Conservation (phyloP, 2,329 filamentous ascomycete species). For the Dryadomyces sulphureus region DNA sequence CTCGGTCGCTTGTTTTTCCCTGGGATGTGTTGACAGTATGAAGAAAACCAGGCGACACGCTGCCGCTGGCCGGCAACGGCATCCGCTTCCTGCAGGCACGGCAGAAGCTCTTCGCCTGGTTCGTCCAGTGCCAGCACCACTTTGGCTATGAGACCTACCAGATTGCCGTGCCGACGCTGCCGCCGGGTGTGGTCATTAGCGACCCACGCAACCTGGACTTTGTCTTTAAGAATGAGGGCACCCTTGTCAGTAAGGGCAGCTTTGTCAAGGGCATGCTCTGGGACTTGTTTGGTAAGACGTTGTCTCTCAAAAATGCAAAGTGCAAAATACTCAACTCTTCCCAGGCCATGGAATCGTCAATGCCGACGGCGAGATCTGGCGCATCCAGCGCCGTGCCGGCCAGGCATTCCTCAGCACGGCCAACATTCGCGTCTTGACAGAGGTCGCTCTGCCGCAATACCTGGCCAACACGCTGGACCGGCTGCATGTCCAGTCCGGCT, state of each 20-base stretch:
- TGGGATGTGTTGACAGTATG: no score
- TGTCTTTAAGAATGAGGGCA: slow-evolving; percentile 43
- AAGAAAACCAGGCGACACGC: slow-evolving; percentile 33
- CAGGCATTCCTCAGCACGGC: slow-evolving; percentile 40
- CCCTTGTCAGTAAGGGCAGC: slow-evolving; percentile 42
- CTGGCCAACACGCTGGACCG: slow-evolving; percentile 25
- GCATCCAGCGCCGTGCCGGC: slow-evolving; percentile 46
- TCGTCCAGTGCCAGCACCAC: slow-evolving; percentile 38
- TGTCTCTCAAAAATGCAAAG: not conserved
- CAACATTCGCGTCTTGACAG: slow-evolving; percentile 42
- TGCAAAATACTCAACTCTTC: no score
- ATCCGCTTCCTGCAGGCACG: slow-evolving; percentile 44
- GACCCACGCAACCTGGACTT: slow-evolving; percentile 47
- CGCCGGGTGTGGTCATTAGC: slow-evolving; percentile 47
- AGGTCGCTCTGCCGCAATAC: slow-evolving; percentile 39
- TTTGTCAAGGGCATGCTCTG: slow-evolving; percentile 46
- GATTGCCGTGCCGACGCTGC: slow-evolving; percentile 46
- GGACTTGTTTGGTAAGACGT: slow-evolving; percentile 40
- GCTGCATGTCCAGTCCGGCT: slow-evolving; percentile 19
- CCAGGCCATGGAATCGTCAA: slow-evolving; percentile 52
- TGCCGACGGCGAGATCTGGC: slow-evolving; percentile 49
- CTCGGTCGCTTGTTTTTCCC: not conserved
- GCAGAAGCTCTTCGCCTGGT: slow-evolving; percentile 48
- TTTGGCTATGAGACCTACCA: slow-evolving; percentile 47
- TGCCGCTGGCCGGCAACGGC: slow-evolving; percentile 45